Evolutionary conservation across 306 rosid species (phyloP), one percentile per base, ranked within the genome.

Genomic region (Malus orientalis): DNA sequence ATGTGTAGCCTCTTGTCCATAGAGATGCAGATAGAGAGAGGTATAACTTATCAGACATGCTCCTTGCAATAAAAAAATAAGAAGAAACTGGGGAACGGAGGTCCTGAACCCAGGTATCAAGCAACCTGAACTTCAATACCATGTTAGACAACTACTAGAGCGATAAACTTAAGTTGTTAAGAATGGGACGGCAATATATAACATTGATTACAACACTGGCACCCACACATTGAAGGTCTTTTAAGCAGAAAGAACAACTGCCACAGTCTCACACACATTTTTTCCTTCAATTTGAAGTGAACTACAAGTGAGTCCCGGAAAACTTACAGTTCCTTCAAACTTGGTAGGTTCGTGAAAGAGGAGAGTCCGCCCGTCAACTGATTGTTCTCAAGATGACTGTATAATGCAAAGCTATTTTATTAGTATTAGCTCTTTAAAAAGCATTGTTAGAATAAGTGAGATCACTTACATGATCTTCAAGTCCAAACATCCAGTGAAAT

Each of bases 381-480:
- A 81, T 94, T 94, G 84, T 90, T 89, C 81, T 94, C 98, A 11
- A 94, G 95, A 86, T 94, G 98, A 76, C 98, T 94, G 79, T 71
- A 86, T 73, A 76, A 73, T 71, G 70, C 25, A 86, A 86, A 81
- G 69, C 77, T 16, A 70, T 66, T 65, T 36, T 36, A 42, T 88
- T 78, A 88, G 91, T 62, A 67, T 73, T 79, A 69, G 70, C 51
- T 53, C 69, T 67, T 42, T 3, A 42, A 62, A 51, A 74, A 22
- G 23, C 64, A 80, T 23, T 54, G 61, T 57, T 22, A 71, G 29
- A 67, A 73, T 71, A 70, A 47, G 15, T 78, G 75, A 32, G 78
- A 15, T 49, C 55, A 72, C 51, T 85, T 90, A 94, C 98, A 94
- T 88, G 84, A 90, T 92, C 80, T 87, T 87, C 84, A 94, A 87